Conservation (phyloP, 345 rosid genomes). For the Chamaenerion angustifolium region DNA sequence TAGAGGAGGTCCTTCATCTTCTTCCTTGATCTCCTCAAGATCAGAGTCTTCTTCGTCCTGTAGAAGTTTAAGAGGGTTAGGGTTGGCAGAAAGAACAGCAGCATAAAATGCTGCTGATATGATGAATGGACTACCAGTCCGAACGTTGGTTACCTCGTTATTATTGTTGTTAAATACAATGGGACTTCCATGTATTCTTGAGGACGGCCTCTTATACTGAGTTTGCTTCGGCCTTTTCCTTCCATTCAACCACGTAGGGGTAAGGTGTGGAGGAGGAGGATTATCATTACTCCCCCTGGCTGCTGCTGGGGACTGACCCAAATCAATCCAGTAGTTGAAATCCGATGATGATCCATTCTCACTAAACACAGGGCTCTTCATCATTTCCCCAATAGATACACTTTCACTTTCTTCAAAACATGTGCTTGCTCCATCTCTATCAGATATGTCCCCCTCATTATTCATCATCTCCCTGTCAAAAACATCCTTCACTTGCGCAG, state of each 20-base stretch:
- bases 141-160: no score
- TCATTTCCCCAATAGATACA: constrained; percentile 86
- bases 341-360: constrained; percentile 96
- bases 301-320: constrained; percentile 82
- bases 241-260: constrained; percentile 57
- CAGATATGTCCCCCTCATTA: constrained; percentile 61
- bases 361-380: constrained; percentile 94
- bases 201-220: constrained; percentile 45
- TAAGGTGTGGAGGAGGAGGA: constrained; percentile 30
- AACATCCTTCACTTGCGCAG: constrained; percentile 89
- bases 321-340: constrained; percentile 78
- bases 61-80: constrained; percentile 37
- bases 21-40: constrained; percentile 68
- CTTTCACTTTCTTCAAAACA: constrained; percentile 90
- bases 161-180: constrained; percentile 8
- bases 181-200: constrained; percentile 57
- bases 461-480: constrained; percentile 65
- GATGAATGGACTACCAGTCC: no score
- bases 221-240: constrained; percentile 47
- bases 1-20: constrained; percentile 8
- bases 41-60: constrained; percentile 33
- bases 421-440: constrained; percentile 76
- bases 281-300: constrained; percentile 38
- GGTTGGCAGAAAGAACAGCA: constrained; percentile 77
- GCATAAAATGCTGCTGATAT: constrained; percentile 63